Percentiles rank a stretch among this genome's conserved stretches.
Evolutionary conservation across 148 eudicot species (phyloP).

Genomic region (Vaccinium vitisidaea): DNA sequence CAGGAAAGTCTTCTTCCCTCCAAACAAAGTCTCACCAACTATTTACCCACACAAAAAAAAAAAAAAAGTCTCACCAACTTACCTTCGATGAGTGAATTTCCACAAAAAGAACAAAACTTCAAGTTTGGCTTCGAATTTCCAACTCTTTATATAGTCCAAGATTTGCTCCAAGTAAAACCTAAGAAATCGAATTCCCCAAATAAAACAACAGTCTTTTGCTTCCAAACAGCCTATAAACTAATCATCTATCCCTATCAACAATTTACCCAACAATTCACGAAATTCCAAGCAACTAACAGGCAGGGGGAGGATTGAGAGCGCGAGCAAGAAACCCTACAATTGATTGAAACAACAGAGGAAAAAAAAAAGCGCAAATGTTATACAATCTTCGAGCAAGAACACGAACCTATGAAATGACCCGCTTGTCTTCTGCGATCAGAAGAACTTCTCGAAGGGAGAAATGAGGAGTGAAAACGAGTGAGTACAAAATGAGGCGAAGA

Average conservation of each 20-base stretch:
- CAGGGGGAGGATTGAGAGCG: neutral
- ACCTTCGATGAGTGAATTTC: constrained; percentile 10
- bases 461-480: neutral
- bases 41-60: neutral
- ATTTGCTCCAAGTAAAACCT: constrained; percentile 16
- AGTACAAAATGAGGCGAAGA: neutral
- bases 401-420: neutral
- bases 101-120: constrained; percentile 8
- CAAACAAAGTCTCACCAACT: constrained; percentile 3
- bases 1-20: neutral
- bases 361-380: neutral
- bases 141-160: constrained; percentile 13
- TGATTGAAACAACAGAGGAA: neutral
- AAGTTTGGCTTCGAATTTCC: constrained; percentile 4
- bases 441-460: neutral
- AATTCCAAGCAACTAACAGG: neutral
- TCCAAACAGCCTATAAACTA: constrained; percentile 16
- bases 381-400: neutral
- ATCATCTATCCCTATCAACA: neutral
- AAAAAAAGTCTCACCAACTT: constrained; percentile 1
- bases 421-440: neutral
- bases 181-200: constrained; percentile 15
- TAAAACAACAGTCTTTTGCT: constrained; percentile 8
- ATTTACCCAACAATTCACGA: neutral
- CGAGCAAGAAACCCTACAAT: neutral